Conservation (phyloP, 164 flowering plant genomes). For the Magnolia changhungtana region DNA sequence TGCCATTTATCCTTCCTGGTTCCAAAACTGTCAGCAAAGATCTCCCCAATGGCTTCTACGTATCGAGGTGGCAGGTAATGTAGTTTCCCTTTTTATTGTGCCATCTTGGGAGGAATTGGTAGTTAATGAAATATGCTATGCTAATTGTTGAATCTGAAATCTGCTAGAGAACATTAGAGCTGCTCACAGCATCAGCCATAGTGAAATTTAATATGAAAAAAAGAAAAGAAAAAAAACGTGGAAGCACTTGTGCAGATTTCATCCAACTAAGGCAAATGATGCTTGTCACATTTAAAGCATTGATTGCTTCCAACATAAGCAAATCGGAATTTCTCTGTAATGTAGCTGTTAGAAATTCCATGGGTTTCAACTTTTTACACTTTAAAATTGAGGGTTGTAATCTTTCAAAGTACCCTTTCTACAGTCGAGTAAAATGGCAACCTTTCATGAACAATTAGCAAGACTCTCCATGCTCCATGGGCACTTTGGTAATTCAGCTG, state of each 20-base stretch:
- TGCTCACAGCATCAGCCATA: neutral
- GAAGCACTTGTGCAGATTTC: neutral
- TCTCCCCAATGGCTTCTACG: constrained; percentile 56
- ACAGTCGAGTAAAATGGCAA: no score
- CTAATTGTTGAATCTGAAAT: neutral
- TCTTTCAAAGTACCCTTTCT: no score
- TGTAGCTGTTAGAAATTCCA: no score
- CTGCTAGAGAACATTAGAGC: neutral
- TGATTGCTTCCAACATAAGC: no score
- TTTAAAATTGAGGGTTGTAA: no score
- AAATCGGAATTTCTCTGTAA: no score
- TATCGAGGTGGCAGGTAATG: constrained; percentile 42
- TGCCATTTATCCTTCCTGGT: constrained; percentile 40
- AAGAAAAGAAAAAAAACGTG: neutral
- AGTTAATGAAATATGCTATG: neutral
- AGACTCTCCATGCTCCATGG: no score
- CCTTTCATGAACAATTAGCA: no score
- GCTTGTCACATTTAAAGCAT: no score
- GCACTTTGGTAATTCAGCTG: no score
- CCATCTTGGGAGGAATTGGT: neutral
- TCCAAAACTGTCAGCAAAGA: neutral
- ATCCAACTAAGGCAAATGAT: no score
- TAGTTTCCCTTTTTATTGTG: neutral
- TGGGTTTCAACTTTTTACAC: no score
- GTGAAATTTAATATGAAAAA: neutral